Base-by-base conservation (phyloP, 768 basidiomycete genomes). In the Pleurotus platypus region DNA sequence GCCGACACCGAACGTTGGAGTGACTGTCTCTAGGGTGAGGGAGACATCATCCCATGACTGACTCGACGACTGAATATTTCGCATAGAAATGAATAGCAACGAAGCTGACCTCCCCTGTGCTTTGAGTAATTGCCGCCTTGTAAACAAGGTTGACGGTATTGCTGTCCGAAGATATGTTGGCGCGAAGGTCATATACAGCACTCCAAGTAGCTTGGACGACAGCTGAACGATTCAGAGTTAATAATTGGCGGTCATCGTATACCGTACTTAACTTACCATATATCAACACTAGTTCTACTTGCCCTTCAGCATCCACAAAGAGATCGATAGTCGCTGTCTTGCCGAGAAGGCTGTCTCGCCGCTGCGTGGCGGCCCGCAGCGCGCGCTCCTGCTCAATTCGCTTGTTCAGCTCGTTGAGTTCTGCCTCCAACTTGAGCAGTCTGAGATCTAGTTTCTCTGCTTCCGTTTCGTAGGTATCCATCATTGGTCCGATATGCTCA, bases 151-250 rank as follows among this genome's bases (percentile, higher is more conserved):
- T 67, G 1, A 74, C 60, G 0, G 70, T 61, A 9, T 68, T 66
- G 4, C 72, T 69, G 38, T 69, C 69, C 3, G 70, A 57, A 12
- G 73, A 59, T 58, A 68, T 76, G 42, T 75, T 64, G 13, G 74
- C 76, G 1, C 76, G 69, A 37, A 77, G 66, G 55, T 77, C 73
- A 39, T 78, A 77, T 7, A 58, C 58, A 2, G 76, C 67, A 15
- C 39, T 61, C 75, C 77, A 78, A 16, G 56, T 66, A 2, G 70
- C 71, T 9, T 42, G 13, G 39, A 37, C n/a, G 20, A 15, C 61
- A 58, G 4, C 61, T 59, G 27, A 22, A 26, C 8, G 42, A n/a
- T 26, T 12, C 18, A 11, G 27, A 9, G 54, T 49, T 8, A 18
- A 51, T 24, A 42, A 24, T 30, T 43, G 12, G 35, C 30, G 38